A percentile compares a stretch with the other conserved stretches of the same genome.
These are phyloP conservation scores for Globisporangium megalacanthum DNA, from an alignment of 352 stramenopile species.

Conservation along the genomic window DNA sequence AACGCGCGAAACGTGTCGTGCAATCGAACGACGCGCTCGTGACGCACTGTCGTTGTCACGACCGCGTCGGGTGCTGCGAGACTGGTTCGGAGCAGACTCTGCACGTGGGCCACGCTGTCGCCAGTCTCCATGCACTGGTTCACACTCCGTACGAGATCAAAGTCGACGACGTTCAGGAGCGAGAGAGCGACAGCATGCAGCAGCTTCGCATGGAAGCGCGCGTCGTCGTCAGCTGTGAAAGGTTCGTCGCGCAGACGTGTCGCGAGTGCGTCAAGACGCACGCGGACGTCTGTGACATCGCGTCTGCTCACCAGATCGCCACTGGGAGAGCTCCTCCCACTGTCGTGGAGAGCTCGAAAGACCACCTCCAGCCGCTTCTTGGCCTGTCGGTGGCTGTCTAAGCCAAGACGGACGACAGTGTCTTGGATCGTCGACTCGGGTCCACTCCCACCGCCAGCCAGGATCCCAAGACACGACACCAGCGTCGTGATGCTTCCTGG, in stretches of 20 bases:
- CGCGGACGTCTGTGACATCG: background rate
- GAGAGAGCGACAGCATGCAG: background rate
- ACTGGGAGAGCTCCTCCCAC: background rate
- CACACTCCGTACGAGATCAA: slow-evolving; percentile 3
- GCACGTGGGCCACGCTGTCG: background rate
- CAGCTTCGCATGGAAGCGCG: background rate
- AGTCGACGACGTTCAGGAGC: slow-evolving; percentile 1
- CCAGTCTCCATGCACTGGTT: background rate
- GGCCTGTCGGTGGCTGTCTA: background rate
- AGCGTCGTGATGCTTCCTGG: background rate
- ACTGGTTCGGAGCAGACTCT: slow-evolving; percentile 1
- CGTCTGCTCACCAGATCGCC: background rate
- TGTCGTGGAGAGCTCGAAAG: slow-evolving; percentile 1
- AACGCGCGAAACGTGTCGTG: background rate
- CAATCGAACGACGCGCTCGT: slow-evolving; percentile 2
- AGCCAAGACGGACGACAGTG: background rate
- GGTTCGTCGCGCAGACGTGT: background rate
- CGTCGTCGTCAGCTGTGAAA: slow-evolving; percentile 1
- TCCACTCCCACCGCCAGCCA: background rate
- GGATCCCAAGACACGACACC: slow-evolving; percentile 1
- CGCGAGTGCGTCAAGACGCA: background rate
- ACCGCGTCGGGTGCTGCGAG: background rate
- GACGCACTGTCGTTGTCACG: background rate
- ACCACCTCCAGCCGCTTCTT: background rate
- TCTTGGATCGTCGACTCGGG: background rate